Percentiles rank a stretch among this genome's conserved stretches.
These are phyloP conservation scores for Pythium brachiatum DNA, from an alignment of 352 stramenopile genomes.

Conservation along the genomic window DNA sequence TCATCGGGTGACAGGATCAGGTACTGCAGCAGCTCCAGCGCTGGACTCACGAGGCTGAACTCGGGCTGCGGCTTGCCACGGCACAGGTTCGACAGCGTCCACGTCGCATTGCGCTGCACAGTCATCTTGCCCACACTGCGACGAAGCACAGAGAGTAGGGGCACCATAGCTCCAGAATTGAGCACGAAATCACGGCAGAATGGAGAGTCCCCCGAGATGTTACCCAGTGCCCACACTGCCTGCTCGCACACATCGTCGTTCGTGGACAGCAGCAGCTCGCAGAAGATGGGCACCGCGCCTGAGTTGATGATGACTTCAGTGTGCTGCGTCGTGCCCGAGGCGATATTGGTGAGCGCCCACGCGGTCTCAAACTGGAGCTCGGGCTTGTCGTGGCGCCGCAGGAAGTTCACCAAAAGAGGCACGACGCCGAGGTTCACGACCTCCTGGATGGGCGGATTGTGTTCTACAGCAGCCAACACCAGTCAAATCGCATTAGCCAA, in stretches of 20 bases:
- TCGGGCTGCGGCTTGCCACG: constrained; percentile 91
- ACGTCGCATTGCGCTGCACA: constrained; percentile 99
- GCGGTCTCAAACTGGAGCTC: constrained; percentile 98
- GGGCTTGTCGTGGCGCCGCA: constrained; percentile 91
- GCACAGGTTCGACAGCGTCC: constrained; percentile 99
- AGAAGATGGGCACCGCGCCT: constrained; percentile 97
- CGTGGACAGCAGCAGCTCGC: constrained; percentile 92
- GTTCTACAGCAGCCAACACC: constrained; percentile 50
- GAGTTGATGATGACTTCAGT: constrained; percentile 98
- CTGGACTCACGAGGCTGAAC: constrained; percentile 93
- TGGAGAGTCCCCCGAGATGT: constrained; percentile 98
- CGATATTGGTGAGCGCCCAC: constrained; percentile 99
- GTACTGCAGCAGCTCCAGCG: constrained; percentile 93
- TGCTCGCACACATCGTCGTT: constrained; percentile 98
- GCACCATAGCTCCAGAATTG: constrained; percentile 92
- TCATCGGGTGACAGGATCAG: constrained; percentile 96
- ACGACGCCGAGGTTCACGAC: constrained; percentile 98
- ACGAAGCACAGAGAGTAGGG: constrained; percentile 59
- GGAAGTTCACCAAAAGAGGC: constrained; percentile 96
- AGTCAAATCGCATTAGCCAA: constrained; percentile 1
- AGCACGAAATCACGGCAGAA: constrained; percentile 96
- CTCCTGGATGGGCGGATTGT: constrained; percentile 97
- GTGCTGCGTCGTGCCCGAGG: constrained; percentile 96
- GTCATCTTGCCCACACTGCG: constrained; percentile 88
- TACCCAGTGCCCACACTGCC: constrained; percentile 98